Evolutionary conservation across 1,139 yeast genomes (phyloP), one percentile per base, ranked within the genome.

Genomic region (Kodamaea plutei): DNA sequence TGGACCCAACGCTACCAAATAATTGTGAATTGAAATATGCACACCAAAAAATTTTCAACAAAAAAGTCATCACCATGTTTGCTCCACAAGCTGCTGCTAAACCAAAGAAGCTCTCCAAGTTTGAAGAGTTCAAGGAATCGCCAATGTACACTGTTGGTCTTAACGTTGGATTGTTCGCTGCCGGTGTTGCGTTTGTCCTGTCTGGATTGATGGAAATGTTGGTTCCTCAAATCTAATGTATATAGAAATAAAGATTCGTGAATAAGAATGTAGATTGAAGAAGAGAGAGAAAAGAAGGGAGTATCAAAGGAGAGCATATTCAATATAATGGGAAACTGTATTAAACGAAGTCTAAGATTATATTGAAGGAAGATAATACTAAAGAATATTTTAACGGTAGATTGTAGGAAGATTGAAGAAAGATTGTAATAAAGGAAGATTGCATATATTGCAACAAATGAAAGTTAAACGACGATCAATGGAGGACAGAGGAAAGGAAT

Each of bases 171-270:
- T 65, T 81, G 41, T 83, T 83, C 50, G 76, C 72, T 38, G 77
- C 83, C 29, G 91, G 91, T 54, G 83, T 81, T 45, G 76, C 76
- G 14, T 74, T 82, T 58, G 75, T 83, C 45, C 85, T 79, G 63
- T 79, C 88, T 28, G 82, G 89, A 43, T 61, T 80, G 52, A 80
- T 81, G 85, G 91, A 82, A 37, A 74, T 79, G 76, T 64, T 83
- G 61, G 88, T 81, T 46, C 91, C 91, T 35, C 89, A 82, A 58
- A 69, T 76, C 56, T 70, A 64, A 49, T 25, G 20, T 17, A 25
- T 12, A 25, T 25, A 25, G 15, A 11, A 23, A 13, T 23, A 23
- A 13, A 23, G 14, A 21, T 21, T 21, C 11, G 13, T 8, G 11
- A 3, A 21, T 3, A 9, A 15, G 13, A 21, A 11, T 21, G 23